Evolutionary conservation across 2,329 filamentous ascomycete genomes (phyloP), one percentile per base, ranked within the genome.

Genomic region (Trichoderma aggressivum): DNA sequence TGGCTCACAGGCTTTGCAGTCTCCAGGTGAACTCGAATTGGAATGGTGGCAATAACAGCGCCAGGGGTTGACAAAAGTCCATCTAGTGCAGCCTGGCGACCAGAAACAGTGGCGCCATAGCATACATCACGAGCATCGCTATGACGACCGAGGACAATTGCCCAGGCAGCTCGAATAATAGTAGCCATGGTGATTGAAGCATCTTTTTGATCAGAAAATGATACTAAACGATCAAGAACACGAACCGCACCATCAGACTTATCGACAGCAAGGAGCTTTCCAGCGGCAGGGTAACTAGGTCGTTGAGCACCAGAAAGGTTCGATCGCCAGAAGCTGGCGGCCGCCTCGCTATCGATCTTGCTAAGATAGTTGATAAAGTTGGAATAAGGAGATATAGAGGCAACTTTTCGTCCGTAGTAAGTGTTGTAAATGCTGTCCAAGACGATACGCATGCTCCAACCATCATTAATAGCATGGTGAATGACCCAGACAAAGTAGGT

Each of bases 401-500:
- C 26, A 5, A 62, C 2, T 0, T 14, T 10, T 16, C 18, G 36
- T 1, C 43, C 63, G 12, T 32, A 21, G 32, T 71, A 71, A 3
- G 7, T 18, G 7, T 71, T 53, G 30, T 61, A 68, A 24, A 63
- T 55, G 14, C 56, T 59, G 2, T 69, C 70, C 21, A 74, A 30
- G 8, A 74, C 28, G 14, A 74, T 62, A 16, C 53, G 50, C 30
- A 67, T 60, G 14, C 72, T 70, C 74, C 72, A 74, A 4, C 74
- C 74, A 34, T 76, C 75, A 65, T 74, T 74, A 4, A 75, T 55
- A 7, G 74, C 71, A 26, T 76, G 75, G 34, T 76, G 75, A 10
- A 71, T 67, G 26, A 66, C 69, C 72, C 70, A 71, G 11, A 74
- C 64, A 26, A 76, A 74, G 28, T 70, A 72, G 7, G 18, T 30